phyloP scores from a whole-genome alignment of 495 filamentous ascomycete genomes.

The Elasticomyces elasticus region DNA sequence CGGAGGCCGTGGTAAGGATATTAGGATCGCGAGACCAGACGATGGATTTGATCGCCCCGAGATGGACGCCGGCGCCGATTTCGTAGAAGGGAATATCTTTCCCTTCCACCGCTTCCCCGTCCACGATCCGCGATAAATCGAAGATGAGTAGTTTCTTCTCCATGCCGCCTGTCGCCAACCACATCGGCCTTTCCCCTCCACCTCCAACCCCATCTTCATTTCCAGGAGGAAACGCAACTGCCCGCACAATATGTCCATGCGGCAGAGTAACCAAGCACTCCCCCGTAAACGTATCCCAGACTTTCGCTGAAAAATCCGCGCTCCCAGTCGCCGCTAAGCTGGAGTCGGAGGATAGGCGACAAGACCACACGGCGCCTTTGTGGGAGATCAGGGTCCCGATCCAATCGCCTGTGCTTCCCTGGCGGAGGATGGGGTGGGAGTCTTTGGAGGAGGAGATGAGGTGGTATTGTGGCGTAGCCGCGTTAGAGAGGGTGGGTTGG shows the following conservation, averaged over 20 bases:
- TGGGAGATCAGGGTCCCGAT: slow-evolving; percentile 97
- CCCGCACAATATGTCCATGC: slow-evolving; percentile 89
- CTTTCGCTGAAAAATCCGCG: slow-evolving; percentile 94
- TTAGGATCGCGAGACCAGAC: slow-evolving; percentile 84
- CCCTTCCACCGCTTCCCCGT: slow-evolving; percentile 33
- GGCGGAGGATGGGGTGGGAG: slow-evolving; percentile 94
- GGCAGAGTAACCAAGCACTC: slow-evolving; percentile 80
- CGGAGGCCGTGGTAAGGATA: slow-evolving; percentile 75
- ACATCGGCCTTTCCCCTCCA: slow-evolving; percentile 60
- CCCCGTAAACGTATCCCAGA: slow-evolving; percentile 94
- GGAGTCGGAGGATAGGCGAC: slow-evolving; percentile 78
- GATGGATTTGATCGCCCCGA: slow-evolving; percentile 83
- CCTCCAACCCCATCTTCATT: no score
- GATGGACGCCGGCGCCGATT: slow-evolving; percentile 73
- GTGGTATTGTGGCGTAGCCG: slow-evolving; percentile 61
- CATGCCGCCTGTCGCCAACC: slow-evolving; percentile 83
- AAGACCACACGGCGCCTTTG: slow-evolving; percentile 96
- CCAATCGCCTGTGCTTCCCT: slow-evolving; percentile 95
- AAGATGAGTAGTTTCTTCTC: slow-evolving; percentile 96
- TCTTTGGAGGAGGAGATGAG: slow-evolving; percentile 99
- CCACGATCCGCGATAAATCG: slow-evolving; percentile 53
- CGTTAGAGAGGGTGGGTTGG: no score
- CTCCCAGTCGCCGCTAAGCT: slow-evolving; percentile 82
- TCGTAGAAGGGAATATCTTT: slow-evolving; percentile 56
- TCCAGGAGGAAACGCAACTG: slow-evolving; percentile 77